These are phyloP conservation scores for Dactylellina drechsleri DNA, from an alignment of 2,329 filamentous ascomycete genomes.

Conservation along the genomic window DNA sequence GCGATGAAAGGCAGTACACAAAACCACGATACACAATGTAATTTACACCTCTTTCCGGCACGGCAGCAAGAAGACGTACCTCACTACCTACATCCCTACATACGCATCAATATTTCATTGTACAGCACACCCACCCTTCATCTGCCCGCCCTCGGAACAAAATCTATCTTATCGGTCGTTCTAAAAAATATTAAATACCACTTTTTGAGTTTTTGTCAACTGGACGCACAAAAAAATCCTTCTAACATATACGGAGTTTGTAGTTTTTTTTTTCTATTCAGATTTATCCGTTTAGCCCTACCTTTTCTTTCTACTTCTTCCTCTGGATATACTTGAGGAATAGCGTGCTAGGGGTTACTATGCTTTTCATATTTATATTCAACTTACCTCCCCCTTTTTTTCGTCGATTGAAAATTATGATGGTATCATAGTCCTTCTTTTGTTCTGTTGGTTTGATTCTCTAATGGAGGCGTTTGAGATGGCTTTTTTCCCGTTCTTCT, in stretches of 20 bases:
- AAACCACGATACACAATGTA: constrained; percentile 52
- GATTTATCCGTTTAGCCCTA: not conserved
- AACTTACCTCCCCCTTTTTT: constrained; percentile 10
- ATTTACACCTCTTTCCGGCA: constrained; percentile 30
- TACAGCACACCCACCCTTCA: constrained; percentile 5
- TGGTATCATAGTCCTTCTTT: not conserved
- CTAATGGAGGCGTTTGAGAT: constrained; percentile 42
- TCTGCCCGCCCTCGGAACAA: not conserved
- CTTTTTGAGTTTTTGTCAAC: constrained; percentile 16
- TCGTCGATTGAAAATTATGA: not conserved
- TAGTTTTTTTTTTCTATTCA: constrained; percentile 3
- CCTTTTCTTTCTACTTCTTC: not conserved
- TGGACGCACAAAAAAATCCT: too few relatives aligned
- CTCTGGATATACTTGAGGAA: not conserved
- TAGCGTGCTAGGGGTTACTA: not conserved
- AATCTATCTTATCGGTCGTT: not conserved
- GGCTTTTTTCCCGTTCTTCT: constrained; percentile 22
- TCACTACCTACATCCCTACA: not conserved
- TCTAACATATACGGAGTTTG: not conserved
- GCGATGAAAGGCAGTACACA: not conserved
- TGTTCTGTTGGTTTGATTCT: constrained; percentile 26
- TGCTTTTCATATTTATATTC: not conserved
- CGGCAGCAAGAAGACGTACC: not conserved
- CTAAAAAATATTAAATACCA: not conserved
- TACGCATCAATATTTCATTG: constrained; percentile 2